Base-by-base conservation (phyloP, 176 grass and related monocot genomes). In the Rhynchospora breviuscula region DNA sequence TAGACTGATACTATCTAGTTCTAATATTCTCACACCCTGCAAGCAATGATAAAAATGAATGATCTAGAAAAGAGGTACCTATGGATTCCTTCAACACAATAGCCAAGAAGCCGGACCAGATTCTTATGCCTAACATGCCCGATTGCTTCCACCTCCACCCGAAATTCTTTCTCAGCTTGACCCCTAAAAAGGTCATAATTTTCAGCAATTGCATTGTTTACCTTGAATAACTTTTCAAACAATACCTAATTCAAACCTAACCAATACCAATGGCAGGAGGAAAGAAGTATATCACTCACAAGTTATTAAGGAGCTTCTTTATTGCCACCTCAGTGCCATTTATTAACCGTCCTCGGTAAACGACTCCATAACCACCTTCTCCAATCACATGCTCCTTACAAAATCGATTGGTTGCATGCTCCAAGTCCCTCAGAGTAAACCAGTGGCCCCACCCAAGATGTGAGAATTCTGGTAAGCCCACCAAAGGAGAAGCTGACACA, bases 131-230 rank as follows among this genome's bases (percentile, higher is more conserved):
- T 78, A 44, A 93, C 91, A 74, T 93, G 88, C 63, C 91, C 91
- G 66, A 93, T 93, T 21, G 91, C 91, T 88, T 93, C 91, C 78
- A 93, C 91, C 79, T 93, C 91, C 84, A 93, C 91, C 79, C 91
- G 85, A 71, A 93, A 93, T 63, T 93, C 91, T 75, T 90, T 93
- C 80, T 93, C 91, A 74, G 91, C 91, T 87, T 93, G 91, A 18
- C 91, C 91, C 84, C 91, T 93, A 58, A 86, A 52, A 45, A 47
- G 19, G 6, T 12, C 10, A 48, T 18, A 79, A 56, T 84, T 40
- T 40, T 44, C 51, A 22, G 45, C 23, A 78, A 78, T 26, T 66
- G 31, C 11, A 59, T 35, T 59, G 22, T 47, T 40, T 7, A 13
- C 49, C n/a, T 47, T 8, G 44, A 26, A 21, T 52, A 29, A 52